These are phyloP conservation scores for Pinguiococcus pyrenoidosus DNA, from an alignment of 108 stramenopile genomes.

Conservation along the genomic window DNA sequence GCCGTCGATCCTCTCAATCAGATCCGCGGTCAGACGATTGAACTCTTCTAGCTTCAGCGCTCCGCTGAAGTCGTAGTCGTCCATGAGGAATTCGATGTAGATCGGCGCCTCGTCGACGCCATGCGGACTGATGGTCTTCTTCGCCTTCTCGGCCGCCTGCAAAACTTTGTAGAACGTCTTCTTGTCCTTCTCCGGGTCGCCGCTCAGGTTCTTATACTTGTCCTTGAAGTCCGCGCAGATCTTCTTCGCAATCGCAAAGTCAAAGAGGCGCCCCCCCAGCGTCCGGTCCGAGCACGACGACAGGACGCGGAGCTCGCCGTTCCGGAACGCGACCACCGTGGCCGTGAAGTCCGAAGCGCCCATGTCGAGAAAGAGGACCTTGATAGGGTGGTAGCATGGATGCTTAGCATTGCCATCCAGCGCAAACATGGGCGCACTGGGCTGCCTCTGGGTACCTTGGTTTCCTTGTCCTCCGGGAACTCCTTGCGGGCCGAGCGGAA, in stretches of 20 bases:
- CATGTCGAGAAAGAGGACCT: conserved; percentile 66
- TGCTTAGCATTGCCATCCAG: too few relatives aligned
- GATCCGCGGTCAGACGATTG: conserved; percentile 57
- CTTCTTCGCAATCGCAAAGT: conserved; percentile 69
- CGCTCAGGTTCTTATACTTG: conserved; percentile 61
- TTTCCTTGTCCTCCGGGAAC: conserved; percentile 56
- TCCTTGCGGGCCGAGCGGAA: conserved; percentile 89
- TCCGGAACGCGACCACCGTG: conserved; percentile 70
- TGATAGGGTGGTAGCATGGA: too few relatives aligned
- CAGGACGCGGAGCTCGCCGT: conserved; percentile 75
- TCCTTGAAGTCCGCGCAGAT: conserved; percentile 71
- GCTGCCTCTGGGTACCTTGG: too few relatives aligned
- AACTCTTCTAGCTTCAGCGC: conserved; percentile 64
- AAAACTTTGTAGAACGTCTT: conserved; percentile 82
- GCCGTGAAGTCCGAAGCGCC: conserved; percentile 79
- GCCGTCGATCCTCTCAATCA: conserved; percentile 56
- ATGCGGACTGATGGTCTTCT: conserved; percentile 87
- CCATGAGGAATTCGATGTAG: conserved; percentile 75
- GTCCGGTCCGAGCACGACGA: conserved; percentile 56
- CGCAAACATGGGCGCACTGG: too few relatives aligned
- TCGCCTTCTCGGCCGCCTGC: conserved; percentile 86
- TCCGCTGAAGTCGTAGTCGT: conserved; percentile 74
- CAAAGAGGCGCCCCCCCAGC: conserved; percentile 85
- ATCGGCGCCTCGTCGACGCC: conserved; percentile 87
- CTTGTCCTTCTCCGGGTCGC: conserved; percentile 55